Base-by-base conservation (phyloP, 129 eudicot genomes). In the Pulicaria dysenterica region DNA sequence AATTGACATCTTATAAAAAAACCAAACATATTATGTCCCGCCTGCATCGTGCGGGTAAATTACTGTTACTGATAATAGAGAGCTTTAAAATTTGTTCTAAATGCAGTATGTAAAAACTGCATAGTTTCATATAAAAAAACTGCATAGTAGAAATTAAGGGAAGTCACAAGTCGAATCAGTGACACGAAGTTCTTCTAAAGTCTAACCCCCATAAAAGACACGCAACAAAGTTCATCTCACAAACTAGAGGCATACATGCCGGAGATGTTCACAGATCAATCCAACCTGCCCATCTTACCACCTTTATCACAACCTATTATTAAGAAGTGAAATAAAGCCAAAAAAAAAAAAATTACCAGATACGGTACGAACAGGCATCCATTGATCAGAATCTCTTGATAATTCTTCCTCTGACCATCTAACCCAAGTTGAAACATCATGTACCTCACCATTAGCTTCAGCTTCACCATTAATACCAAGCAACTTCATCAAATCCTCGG, bases 321-420 rank as follows among this genome's bases (percentile, higher is more conserved):
- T 45, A 16, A 50, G 39, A 77, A 69, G 10, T 69, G 57, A 61
- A 61, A 65, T 58, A 53, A 11, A 50, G 10, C 9, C n/a, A 56
- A 37, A 41, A 19, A 40, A n/a, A 61, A 64, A 8, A 82, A 66
- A 37, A 24, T 14, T 49, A 94, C 97, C 97, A 31, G 87, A 74
- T 73, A 79, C 81, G 17, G 88, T 8, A 61, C 77, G 93, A 77
- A 90, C 50, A 73, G 99, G 97, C 94, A 90, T 77, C 99, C 99
- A 94, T 44, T 84, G 93, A 78, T 79, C 80, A 67, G 69, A 56
- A 64, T 90, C 97, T 81, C 96, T 84, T 61, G 50, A 70, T 68
- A 80, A 65, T 84, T 94, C 99, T 73, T 89, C 97, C 58, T 84
- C 83, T 51, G 97, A 85, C 99, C 99, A 94, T 70, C 81, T 84